phyloP scores from a whole-genome alignment of 306 rosid genomes.

The Arachis hypogaea region DNA sequence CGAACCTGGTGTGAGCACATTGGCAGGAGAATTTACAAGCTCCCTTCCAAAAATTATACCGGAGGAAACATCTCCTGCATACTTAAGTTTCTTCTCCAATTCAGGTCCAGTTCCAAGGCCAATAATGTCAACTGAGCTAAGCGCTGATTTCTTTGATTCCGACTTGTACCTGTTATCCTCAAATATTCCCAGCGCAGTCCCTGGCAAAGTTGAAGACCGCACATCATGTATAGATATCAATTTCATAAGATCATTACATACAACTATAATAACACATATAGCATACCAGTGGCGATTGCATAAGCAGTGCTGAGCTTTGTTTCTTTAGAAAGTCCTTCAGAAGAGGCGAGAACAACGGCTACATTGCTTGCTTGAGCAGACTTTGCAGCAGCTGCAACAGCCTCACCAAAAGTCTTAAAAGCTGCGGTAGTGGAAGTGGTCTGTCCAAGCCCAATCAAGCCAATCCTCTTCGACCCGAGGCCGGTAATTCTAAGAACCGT shows the following conservation, averaged over 20 bases:
- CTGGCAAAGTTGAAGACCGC: constrained; percentile 50
- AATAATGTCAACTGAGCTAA: constrained; percentile 75
- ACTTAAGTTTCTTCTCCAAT: constrained; percentile 84
- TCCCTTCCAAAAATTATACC: constrained; percentile 87
- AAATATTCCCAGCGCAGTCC: constrained; percentile 78
- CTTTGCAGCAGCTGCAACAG: constrained; percentile 84
- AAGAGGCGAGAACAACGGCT: constrained; percentile 83
- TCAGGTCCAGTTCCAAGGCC: constrained; percentile 92
- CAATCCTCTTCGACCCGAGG: constrained; percentile 81
- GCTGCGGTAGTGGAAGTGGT: constrained; percentile 58
- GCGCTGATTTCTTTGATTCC: constrained; percentile 73
- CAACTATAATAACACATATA: constrained; percentile 29
- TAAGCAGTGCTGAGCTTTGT: constrained; percentile 69
- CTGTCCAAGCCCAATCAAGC: constrained; percentile 91
- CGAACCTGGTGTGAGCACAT: constrained; percentile 97
- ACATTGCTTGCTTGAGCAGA: constrained; percentile 71
- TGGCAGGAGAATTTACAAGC: constrained; percentile 95
- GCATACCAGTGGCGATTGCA: constrained; percentile 85
- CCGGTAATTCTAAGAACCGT: constrained; percentile 76
- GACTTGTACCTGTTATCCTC: constrained; percentile 85
- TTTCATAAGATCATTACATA: constrained; percentile 21
- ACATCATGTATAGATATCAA: constrained; percentile 32
- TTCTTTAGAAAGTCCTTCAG: constrained; percentile 64
- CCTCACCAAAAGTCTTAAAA: constrained; percentile 78
- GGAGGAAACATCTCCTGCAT: constrained; percentile 75